Percentiles rank a stretch among this genome's conserved stretches.
Evolutionary conservation across 164 flowering plant genomes (phyloP).

Genomic region (Stephania japonica): DNA sequence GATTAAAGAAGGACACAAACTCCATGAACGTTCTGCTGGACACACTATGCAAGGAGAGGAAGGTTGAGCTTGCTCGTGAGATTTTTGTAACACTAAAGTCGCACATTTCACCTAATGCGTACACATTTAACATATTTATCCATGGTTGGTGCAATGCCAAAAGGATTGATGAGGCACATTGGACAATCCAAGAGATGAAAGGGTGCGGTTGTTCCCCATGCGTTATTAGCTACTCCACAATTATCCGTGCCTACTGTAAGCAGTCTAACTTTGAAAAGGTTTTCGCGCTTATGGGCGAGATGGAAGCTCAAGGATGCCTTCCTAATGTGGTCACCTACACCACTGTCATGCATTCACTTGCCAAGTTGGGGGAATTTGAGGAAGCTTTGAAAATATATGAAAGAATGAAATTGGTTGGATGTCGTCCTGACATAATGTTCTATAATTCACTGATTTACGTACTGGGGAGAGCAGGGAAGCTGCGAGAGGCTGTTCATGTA

Average conservation of each 20-base stretch:
- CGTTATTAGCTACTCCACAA: constrained; percentile 75
- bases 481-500: constrained; percentile 45
- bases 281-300: constrained; percentile 59
- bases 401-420: constrained; percentile 46
- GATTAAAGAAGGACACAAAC: constrained; percentile 63
- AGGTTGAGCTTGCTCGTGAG: constrained; percentile 61
- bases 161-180: constrained; percentile 65
- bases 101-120: constrained; percentile 50
- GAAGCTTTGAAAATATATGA: constrained; percentile 50
- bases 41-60: constrained; percentile 70
- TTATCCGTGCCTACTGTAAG: constrained; percentile 54
- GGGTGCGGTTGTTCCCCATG: constrained; percentile 64
- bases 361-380: constrained; percentile 28
- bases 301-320: constrained; percentile 54
- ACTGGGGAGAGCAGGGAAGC: constrained; percentile 51
- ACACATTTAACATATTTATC: constrained; percentile 26
- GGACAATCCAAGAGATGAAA: constrained; percentile 87
- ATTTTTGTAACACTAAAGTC: constrained; percentile 54
- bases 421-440: constrained; percentile 56
- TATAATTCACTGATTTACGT: constrained; percentile 62
- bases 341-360: constrained; percentile 49
- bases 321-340: constrained; percentile 74
- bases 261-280: constrained; percentile 42
- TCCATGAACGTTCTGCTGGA: constrained; percentile 79
- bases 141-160: constrained; percentile 28